These are phyloP conservation scores for Trichoderma sp. DNA, from an alignment of 2,329 filamentous ascomycete genomes.

Conservation along the genomic window DNA sequence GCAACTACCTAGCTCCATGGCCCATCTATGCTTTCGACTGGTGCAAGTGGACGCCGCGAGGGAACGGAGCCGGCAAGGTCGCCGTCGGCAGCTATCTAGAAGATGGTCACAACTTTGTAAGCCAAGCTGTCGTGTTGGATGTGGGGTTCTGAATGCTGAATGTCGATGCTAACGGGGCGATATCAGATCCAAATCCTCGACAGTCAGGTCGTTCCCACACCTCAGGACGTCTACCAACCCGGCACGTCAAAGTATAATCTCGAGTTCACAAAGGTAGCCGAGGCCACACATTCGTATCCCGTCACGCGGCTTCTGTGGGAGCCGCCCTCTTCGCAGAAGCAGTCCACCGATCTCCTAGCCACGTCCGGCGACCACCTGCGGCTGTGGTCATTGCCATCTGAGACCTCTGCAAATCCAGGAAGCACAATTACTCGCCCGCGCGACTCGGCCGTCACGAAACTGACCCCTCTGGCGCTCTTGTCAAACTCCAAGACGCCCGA, in stretches of 20 bases:
- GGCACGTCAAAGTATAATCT: slow-evolving; percentile 73
- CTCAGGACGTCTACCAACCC: slow-evolving; percentile 67
- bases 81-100: slow-evolving; percentile 95
- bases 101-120: slow-evolving; percentile 96
- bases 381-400: slow-evolving; percentile 85
- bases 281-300: slow-evolving; percentile 96
- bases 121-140: slow-evolving; percentile 32
- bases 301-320: slow-evolving; percentile 96
- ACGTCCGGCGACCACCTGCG: slow-evolving; percentile 94
- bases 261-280: slow-evolving; percentile 90
- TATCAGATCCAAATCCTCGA: slow-evolving; percentile 93
- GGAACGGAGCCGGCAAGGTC: slow-evolving; percentile 82
- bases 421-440: slow-evolving; percentile 69
- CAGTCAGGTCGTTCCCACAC: slow-evolving; percentile 73
- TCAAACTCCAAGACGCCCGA: slow-evolving; percentile 99
- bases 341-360: slow-evolving; percentile 90
- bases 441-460: slow-evolving; percentile 67
- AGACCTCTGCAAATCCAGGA: slow-evolving; percentile 56
- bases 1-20: slow-evolving; percentile 94
- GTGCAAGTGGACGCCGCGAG: slow-evolving; percentile 95
- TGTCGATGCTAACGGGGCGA: not conserved
- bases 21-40: slow-evolving; percentile 96
- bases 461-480: slow-evolving; percentile 87
- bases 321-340: slow-evolving; percentile 90
- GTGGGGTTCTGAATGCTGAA: not conserved